phyloP scores from a whole-genome alignment of 176 grass and related monocot genomes.

The Rhynchospora breviuscula region DNA sequence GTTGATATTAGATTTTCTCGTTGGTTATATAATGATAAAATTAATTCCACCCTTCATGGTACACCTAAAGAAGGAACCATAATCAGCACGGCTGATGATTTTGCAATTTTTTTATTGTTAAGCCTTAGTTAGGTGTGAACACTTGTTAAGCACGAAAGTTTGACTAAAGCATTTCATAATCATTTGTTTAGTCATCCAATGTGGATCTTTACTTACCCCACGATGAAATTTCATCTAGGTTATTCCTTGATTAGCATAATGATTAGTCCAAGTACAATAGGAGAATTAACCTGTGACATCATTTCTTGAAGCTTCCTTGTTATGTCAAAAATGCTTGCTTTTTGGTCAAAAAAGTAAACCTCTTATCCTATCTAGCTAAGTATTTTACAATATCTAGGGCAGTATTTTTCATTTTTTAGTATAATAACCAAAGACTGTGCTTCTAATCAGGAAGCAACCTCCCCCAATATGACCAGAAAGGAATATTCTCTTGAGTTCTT shows the following conservation, averaged over 20 bases:
- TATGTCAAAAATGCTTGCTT: neutral
- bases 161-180: neutral
- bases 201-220: constrained; percentile 10
- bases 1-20: neutral
- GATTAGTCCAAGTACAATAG: neutral
- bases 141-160: neutral
- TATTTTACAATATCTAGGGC: constrained; percentile 1
- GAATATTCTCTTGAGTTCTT: neutral
- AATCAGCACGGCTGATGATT: constrained; percentile 1
- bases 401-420: neutral
- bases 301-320: constrained; percentile 1
- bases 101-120: constrained; percentile 1
- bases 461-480: neutral
- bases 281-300: neutral
- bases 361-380: constrained; percentile 8
- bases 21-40: constrained; percentile 1
- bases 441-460: constrained; percentile 24
- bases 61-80: neutral
- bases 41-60: neutral
- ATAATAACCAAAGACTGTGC: constrained; percentile 3
- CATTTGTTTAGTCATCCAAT: neutral
- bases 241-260: neutral
- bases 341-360: constrained; percentile 2
- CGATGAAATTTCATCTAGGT: neutral
- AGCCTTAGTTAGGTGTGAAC: constrained; percentile 19